A percentile compares a stretch with the other conserved stretches of the same genome.
These are phyloP conservation scores for Periconia macrospinosa DNA, from an alignment of 2,329 filamentous ascomycete genomes.

Conservation along the genomic window DNA sequence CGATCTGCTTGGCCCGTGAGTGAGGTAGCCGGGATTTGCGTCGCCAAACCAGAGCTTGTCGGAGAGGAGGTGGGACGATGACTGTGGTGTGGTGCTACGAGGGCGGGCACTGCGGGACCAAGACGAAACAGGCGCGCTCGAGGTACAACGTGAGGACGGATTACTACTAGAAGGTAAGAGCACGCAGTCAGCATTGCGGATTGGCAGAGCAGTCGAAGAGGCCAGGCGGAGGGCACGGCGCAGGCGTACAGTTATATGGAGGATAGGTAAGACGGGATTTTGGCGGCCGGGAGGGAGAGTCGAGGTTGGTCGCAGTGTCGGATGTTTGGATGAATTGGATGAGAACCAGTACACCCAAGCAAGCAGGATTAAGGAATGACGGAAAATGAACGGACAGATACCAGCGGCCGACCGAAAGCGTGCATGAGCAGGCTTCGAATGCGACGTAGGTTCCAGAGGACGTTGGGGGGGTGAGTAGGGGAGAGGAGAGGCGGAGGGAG, in stretches of 20 bases:
- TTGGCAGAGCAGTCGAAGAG: conserved; percentile 15
- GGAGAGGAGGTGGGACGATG: conserved; percentile 25
- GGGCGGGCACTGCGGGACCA: conserved; percentile 31
- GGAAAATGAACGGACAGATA: conserved; percentile 43
- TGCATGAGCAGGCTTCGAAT: conserved; percentile 26
- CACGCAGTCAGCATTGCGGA: conserved; percentile 32
- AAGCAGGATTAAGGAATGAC: conserved; percentile 39
- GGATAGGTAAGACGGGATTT: not conserved
- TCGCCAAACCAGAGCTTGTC: conserved; percentile 23
- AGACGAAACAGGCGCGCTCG: conserved; percentile 45
- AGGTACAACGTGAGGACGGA: conserved; percentile 38
- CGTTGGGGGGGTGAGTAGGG: conserved; percentile 7
- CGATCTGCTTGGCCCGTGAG: conserved; percentile 22
- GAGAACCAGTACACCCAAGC: conserved; percentile 41
- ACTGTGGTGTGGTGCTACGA: conserved; percentile 30
- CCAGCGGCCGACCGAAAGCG: conserved; percentile 32
- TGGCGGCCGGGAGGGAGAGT: not conserved
- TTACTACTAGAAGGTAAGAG: conserved; percentile 27
- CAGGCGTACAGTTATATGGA: conserved; percentile 29
- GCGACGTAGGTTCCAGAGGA: conserved; percentile 37
- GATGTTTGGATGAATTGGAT: conserved; percentile 18
- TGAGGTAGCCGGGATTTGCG: conserved; percentile 21
- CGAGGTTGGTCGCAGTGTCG: not conserved
- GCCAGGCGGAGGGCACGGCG: conserved; percentile 1
- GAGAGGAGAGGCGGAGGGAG: conserved; percentile 16